A percentile compares a stretch with the other conserved stretches of the same genome.
phyloP scores from a whole-genome alignment of 495 filamentous ascomycete species.

The Platismatia glauca region DNA sequence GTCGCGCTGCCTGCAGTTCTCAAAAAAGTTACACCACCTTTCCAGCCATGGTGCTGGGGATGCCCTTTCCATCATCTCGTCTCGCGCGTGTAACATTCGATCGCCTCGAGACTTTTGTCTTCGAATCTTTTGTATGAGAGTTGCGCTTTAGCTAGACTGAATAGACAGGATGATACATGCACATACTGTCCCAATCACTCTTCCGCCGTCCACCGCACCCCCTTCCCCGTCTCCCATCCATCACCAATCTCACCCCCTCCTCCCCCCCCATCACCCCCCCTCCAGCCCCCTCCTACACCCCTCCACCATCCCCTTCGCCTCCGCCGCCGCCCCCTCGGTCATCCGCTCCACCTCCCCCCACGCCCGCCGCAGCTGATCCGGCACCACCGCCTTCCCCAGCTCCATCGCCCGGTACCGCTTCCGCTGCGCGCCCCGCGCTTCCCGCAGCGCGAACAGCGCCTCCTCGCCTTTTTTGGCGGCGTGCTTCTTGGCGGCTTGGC shows the following conservation, averaged over 20 bases:
- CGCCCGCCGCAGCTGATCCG: constrained; percentile 21
- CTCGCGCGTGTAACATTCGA: not conserved
- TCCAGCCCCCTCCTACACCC: constrained; percentile 27
- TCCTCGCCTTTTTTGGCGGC: constrained; percentile 15
- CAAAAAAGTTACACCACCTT: constrained; percentile 12
- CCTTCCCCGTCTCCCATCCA: not conserved
- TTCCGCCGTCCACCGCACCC: not conserved
- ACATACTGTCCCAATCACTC: not conserved
- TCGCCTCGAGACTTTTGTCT: constrained; percentile 1
- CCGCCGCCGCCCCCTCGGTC: constrained; percentile 17
- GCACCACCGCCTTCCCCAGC: constrained; percentile 25
- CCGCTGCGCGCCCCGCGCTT: constrained; percentile 22
- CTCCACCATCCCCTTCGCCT: constrained; percentile 21
- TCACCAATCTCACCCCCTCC: not conserved
- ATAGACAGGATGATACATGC: not conserved
- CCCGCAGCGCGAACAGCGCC: constrained; percentile 23
- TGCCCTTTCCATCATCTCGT: not conserved
- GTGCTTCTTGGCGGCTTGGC: constrained; percentile 23
- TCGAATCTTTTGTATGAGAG: not conserved
- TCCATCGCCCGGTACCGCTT: constrained; percentile 21
- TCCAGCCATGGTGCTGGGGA: constrained; percentile 4
- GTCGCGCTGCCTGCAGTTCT: not conserved
- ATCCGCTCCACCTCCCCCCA: constrained; percentile 26
- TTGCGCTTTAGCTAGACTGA: not conserved
- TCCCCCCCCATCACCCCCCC: constrained; percentile 16